Evolutionary conservation across 306 rosid genomes (phyloP).

Genomic region (Adenanthera pavonina): DNA sequence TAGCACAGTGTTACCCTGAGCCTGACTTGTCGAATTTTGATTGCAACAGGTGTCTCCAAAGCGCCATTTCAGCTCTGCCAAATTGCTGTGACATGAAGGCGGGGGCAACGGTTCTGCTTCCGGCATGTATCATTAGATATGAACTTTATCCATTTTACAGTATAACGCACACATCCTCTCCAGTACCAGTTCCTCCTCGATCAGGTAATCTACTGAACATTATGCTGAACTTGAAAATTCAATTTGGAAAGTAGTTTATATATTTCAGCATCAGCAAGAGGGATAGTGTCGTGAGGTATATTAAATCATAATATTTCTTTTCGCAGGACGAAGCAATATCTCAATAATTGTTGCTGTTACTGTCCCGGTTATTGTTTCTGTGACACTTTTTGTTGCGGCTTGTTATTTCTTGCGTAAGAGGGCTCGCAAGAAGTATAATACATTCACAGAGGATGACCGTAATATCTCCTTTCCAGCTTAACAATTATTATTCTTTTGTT

Average conservation of each 20-base stretch:
- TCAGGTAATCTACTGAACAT: not conserved
- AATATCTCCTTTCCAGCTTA: not conserved
- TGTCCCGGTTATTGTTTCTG: constrained; percentile 44
- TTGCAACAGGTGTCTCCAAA: not conserved
- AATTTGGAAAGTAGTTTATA: no score
- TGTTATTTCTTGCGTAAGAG: constrained; percentile 47
- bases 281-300: not conserved
- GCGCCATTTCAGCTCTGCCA: constrained; percentile 6
- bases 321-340: constrained; percentile 43
- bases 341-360: constrained; percentile 40
- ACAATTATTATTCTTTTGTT: not conserved
- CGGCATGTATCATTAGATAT: constrained; percentile 8
- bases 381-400: constrained; percentile 40
- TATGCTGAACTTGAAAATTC: no score
- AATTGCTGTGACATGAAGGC: not conserved
- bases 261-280: no score
- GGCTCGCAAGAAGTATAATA: constrained; percentile 36
- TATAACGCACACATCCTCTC: not conserved
- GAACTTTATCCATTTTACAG: constrained; percentile 7
- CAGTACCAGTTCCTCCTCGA: not conserved
- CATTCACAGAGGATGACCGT: constrained; percentile 41
- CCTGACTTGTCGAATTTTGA: not conserved
- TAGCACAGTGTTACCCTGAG: not conserved
- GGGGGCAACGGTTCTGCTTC: not conserved
- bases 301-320: not conserved